These are phyloP conservation scores for Lactarius tabidus DNA, from an alignment of 768 basidiomycete genomes.

Conservation along the genomic window DNA sequence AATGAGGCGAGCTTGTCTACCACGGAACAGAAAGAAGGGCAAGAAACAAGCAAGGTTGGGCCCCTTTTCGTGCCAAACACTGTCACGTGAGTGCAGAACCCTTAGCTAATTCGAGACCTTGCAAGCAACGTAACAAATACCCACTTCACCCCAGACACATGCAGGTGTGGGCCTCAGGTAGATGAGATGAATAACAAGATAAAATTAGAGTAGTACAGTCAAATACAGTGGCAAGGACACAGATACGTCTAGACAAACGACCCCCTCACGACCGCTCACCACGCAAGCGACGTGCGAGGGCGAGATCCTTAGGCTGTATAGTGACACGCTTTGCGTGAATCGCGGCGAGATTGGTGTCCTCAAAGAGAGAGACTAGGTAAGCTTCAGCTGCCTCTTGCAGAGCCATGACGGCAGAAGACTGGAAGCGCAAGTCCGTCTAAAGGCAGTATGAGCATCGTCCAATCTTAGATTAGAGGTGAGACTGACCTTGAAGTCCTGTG, in stretches of 20 bases:
- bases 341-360: conserved; percentile 49
- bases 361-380: conserved; percentile 40
- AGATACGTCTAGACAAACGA: neutral
- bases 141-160: neutral
- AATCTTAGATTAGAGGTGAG: neutral
- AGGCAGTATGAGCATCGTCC: neutral
- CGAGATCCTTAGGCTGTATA: conserved; percentile 55
- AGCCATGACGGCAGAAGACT: conserved; percentile 61
- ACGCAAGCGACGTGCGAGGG: conserved; percentile 46
- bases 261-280: conserved; percentile 39
- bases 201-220: conserved; percentile 28
- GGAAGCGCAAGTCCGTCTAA: conserved; percentile 57
- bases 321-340: conserved; percentile 52
- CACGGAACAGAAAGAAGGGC: too few species aligned
- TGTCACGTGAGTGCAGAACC: too few species aligned
- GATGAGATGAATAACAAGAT: neutral
- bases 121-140: neutral
- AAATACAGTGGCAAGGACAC: conserved; percentile 20
- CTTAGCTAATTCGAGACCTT: too few species aligned
- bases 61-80: too few species aligned
- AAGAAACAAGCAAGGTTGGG: too few species aligned
- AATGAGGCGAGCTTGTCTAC: too few species aligned
- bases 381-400: conserved; percentile 57
- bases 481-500: conserved; percentile 58
- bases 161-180: neutral